Evolutionary conservation across 2,329 filamentous ascomycete species (phyloP).

Genomic region (Scytalidium lignicola): DNA sequence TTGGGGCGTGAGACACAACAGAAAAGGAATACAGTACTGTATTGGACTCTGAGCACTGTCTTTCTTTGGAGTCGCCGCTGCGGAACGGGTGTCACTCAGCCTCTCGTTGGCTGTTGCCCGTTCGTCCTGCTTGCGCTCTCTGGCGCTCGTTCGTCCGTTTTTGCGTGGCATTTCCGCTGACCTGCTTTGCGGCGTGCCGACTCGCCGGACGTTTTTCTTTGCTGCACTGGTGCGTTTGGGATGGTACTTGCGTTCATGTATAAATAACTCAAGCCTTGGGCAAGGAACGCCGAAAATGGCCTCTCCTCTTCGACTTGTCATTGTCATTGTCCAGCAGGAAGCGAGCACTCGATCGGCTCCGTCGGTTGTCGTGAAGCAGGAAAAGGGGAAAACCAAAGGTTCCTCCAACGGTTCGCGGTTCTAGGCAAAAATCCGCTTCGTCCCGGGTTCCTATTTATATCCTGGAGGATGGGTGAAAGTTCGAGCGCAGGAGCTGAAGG

Average conservation of each 20-base stretch:
- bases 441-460: background rate
- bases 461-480: background rate
- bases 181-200: background rate
- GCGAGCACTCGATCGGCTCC: background rate
- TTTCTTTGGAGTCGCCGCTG: background rate
- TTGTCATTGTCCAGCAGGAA: background rate
- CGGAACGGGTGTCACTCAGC: background rate
- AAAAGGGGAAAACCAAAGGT: background rate
- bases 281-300: background rate
- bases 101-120: background rate
- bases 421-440: background rate
- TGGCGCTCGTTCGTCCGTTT: background rate
- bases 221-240: background rate
- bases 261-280: background rate
- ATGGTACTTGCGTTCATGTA: background rate
- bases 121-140: background rate
- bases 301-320: background rate
- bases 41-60: background rate
- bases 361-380: background rate
- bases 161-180: background rate
- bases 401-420: background rate
- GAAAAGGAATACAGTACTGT: background rate
- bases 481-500: slow-evolving; percentile 1
- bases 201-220: background rate
- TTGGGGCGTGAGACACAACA: background rate